Evolutionary conservation across 1,284 basidiomycete species (phyloP), one percentile per base, ranked within the genome.

Genomic region (Heterobasidion parviporum): DNA sequence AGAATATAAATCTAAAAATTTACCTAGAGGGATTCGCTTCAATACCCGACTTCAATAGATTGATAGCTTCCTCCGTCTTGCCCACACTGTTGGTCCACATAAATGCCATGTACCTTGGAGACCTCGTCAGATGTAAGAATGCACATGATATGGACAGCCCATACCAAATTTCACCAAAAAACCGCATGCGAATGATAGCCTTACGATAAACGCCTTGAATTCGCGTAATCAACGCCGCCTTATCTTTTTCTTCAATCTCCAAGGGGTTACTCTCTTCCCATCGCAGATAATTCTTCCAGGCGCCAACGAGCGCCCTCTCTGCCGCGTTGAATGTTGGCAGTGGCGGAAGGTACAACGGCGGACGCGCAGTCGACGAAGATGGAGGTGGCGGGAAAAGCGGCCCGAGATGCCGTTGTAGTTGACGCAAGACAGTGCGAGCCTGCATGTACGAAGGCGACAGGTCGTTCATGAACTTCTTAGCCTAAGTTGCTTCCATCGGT

Each of bases 181-280:
- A 99, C 47, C 95, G 81, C 90, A 98, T 92, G 59, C 88, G 78
- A 63, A 93, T 85, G 60, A 92, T 76, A 1, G 92, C 92, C 72
- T 96, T 94, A 59, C 87, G 80, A 70, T 97, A 94, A 2, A 94
- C 92, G 50, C 86, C 85, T 60, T 87, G 82, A 7, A 98, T 78
- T 35, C 96, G 82, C 16, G 77, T 77, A 52, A 87, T 78, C 38
- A 96, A 70, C 6, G 78, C 77, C 2, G 74, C 69, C 53, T 80
- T 77, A 61, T 98, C 94, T 61, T 83, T 81, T 55, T 98, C 95
- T 60, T 96, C 93, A 54, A 97, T 82, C 67, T 94, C 90, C 45
- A 97, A 76, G 1, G 95, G 97, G 65, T 99, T 98, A 61, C 81
- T 80, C 68, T 97, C 93, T 71, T 99, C 97, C 92, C 93, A 99